phyloP scores from a whole-genome alignment of 345 rosid species.

The Populus alba region DNA sequence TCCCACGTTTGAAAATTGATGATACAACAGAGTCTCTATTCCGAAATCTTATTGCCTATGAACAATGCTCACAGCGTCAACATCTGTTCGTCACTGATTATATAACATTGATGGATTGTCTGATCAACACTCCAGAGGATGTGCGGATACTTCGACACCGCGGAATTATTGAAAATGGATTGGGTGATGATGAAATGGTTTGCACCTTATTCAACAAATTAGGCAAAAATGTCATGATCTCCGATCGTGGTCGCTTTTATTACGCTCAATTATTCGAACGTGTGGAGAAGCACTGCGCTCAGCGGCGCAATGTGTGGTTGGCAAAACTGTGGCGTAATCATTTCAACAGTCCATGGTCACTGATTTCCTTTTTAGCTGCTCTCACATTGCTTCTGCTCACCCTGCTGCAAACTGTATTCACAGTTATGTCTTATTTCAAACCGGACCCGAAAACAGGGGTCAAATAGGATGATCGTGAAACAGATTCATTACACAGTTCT shows the following conservation, averaged over 20 bases:
- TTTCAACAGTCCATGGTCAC: constrained; percentile 24
- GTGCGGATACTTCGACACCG: constrained; percentile 12
- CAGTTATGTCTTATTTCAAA: not conserved
- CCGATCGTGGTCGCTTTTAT: rapidly evolving
- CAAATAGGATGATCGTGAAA: no score
- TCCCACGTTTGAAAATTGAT: not conserved
- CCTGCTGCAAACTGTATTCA: not conserved
- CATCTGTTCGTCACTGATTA: constrained; percentile 6
- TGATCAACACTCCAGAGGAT: constrained; percentile 19
- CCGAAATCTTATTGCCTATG: constrained; percentile 26
- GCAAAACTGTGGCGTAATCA: constrained; percentile 11
- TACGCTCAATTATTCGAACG: not conserved
- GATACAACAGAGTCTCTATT: constrained; percentile 4
- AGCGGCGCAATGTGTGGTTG: constrained; percentile 4
- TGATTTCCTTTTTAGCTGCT: constrained; percentile 18
- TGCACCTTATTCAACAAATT: constrained; percentile 15
- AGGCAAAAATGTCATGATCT: not conserved
- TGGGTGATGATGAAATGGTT: constrained; percentile 23
- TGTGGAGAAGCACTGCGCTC: constrained; percentile 12
- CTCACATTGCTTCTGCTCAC: constrained; percentile 5
- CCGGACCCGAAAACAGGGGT: no score
- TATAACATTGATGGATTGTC: constrained; percentile 11
- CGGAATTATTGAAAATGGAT: constrained; percentile 10
- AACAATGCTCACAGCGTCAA: not conserved
- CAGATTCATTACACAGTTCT: no score